phyloP scores from a whole-genome alignment of 2,329 filamentous ascomycete species.

The Sodiomyces alkalinus region DNA sequence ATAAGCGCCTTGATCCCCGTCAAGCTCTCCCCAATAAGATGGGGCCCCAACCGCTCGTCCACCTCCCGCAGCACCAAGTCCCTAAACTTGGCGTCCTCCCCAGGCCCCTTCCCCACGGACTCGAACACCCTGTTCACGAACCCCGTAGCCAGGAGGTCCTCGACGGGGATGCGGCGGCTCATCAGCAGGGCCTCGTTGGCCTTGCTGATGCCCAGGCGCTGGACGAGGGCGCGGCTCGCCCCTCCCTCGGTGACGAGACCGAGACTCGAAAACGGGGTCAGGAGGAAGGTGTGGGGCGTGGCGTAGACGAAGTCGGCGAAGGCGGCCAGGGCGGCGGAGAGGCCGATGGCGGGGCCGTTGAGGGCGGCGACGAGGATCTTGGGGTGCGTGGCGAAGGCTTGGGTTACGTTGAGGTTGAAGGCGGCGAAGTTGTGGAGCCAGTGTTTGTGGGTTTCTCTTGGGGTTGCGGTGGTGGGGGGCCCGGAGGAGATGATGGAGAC shows the following conservation, averaged over 20 bases:
- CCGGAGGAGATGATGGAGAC: conserved; percentile 40
- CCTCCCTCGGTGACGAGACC: conserved; percentile 85
- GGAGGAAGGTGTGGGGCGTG: conserved; percentile 64
- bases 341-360: conserved; percentile 81
- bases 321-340: conserved; percentile 68
- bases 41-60: conserved; percentile 61
- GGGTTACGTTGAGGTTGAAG: conserved; percentile 80
- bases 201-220: conserved; percentile 62
- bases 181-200: conserved; percentile 91
- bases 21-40: conserved; percentile 68
- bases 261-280: conserved; percentile 82
- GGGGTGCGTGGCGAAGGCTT: conserved; percentile 82
- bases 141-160: conserved; percentile 60
- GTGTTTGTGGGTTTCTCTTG: conserved; percentile 25
- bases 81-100: conserved; percentile 55
- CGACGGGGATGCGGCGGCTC: conserved; percentile 59
- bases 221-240: conserved; percentile 62
- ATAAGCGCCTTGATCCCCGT: conserved; percentile 76
- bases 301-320: conserved; percentile 90
- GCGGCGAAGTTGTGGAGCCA: conserved; percentile 60
- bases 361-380: conserved; percentile 86
- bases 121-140: conserved; percentile 78
- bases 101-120: conserved; percentile 26
- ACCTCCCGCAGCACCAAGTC: conserved; percentile 63
- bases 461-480: conserved; percentile 21